Evolutionary conservation across 177 flowering plant genomes (phyloP).

Genomic region (Vitis hybrid): DNA sequence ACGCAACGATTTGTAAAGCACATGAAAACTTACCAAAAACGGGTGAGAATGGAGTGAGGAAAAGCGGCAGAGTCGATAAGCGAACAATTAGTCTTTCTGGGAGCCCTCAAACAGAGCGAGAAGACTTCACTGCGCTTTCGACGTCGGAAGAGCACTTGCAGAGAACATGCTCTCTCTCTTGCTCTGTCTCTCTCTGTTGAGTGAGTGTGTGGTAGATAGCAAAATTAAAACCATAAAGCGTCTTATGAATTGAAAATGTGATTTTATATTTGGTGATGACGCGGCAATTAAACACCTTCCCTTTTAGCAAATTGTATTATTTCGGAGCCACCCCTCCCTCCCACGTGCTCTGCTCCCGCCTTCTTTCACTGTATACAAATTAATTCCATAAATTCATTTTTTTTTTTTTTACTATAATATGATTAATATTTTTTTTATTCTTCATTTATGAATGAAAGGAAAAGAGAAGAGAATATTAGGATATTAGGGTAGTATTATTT

Average conservation of each 20-base stretch:
- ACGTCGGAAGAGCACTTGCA: conserved; percentile 25
- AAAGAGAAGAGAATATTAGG: no score
- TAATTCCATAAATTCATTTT: no score
- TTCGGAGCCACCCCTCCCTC: neutral
- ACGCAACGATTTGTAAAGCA: neutral
- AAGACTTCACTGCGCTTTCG: conserved; percentile 11
- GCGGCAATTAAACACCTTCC: conserved; percentile 13
- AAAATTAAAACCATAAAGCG: no score
- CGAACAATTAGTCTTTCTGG: neutral
- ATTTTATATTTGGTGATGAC: neutral
- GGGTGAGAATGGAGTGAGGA: neutral
- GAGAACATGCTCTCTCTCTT: neutral
- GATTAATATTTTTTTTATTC: no score
- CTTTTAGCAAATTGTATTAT: neutral
- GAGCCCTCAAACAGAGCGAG: neutral
- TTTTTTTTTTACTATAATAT: no score
- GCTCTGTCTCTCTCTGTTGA: conserved; percentile 7
- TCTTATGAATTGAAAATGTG: no score
- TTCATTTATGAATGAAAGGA: no score
- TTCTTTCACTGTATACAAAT: no score
- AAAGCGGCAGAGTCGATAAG: neutral
- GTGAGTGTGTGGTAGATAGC: no score
- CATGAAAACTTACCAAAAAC: neutral
- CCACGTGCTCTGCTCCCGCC: neutral
- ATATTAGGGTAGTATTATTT: no score